A percentile compares a stretch with the other conserved stretches of the same genome.
Conservation (phyloP, 2,329 filamentous ascomycete species). For the Penicillium sp. region DNA sequence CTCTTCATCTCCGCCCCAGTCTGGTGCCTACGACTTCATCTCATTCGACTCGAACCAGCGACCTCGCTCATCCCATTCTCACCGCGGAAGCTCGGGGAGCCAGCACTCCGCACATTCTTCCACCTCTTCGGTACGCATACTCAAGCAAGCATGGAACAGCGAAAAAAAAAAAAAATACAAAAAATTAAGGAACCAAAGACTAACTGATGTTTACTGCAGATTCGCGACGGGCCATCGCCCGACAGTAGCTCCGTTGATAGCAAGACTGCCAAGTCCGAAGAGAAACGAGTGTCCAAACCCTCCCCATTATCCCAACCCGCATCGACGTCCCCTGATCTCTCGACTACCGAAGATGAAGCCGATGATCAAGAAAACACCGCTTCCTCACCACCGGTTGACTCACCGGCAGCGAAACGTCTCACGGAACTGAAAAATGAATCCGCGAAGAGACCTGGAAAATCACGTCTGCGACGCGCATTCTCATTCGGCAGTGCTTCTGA, state of each 20-base stretch:
- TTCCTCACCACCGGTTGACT: slow-evolving; percentile 47
- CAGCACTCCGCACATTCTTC: slow-evolving; percentile 57
- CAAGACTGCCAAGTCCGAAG: slow-evolving; percentile 63
- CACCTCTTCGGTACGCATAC: slow-evolving; percentile 65
- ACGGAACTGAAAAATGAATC: slow-evolving; percentile 82
- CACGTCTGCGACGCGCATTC: slow-evolving; percentile 83
- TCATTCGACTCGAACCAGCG: slow-evolving; percentile 32
- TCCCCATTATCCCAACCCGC: slow-evolving; percentile 75
- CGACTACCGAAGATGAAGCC: slow-evolving; percentile 22
- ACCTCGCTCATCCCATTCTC: slow-evolving; percentile 45
- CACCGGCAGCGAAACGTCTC: slow-evolving; percentile 81
- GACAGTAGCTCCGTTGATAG: slow-evolving; percentile 26
- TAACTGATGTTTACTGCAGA: slow-evolving; percentile 14
- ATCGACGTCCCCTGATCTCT: slow-evolving; percentile 49
- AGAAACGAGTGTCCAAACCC: slow-evolving; percentile 68
- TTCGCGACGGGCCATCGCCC: slow-evolving; percentile 26
- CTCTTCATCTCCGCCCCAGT: slow-evolving; percentile 33
- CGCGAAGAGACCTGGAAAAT: slow-evolving; percentile 76
- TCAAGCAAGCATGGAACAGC: background rate
- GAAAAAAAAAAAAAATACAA: background rate
- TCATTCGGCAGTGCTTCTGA: slow-evolving; percentile 97
- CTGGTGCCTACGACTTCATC: slow-evolving; percentile 41
- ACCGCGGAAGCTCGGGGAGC: slow-evolving; percentile 69
- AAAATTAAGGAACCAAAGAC: background rate
- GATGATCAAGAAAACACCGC: slow-evolving; percentile 32